Evolutionary conservation across 1,139 yeast genomes (phyloP).

Genomic region (Taphrina sp.): DNA sequence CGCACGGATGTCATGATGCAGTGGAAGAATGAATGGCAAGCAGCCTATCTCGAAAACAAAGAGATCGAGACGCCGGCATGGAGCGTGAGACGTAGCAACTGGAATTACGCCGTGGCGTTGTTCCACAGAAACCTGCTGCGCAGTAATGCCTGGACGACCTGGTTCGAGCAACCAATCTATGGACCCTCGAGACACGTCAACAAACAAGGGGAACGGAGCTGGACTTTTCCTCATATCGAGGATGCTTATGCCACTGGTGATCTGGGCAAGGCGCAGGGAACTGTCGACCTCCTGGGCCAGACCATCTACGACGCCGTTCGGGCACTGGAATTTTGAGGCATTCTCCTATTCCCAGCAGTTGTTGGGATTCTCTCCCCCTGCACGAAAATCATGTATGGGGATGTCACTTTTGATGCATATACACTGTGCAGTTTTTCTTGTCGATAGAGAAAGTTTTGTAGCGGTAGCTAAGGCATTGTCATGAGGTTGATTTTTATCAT

Average conservation of each 20-base stretch:
- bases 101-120: conserved; percentile 66
- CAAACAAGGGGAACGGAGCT: conserved; percentile 42
- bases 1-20: conserved; percentile 43
- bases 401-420: no score
- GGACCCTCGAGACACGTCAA: conserved; percentile 68
- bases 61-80: conserved; percentile 57
- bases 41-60: conserved; percentile 46
- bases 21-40: conserved; percentile 60
- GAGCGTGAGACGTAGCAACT: conserved; percentile 69
- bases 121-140: conserved; percentile 58
- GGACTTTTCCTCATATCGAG: conserved; percentile 64
- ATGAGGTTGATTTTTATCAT: no score
- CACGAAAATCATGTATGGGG: no score
- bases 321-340: conserved; percentile 34
- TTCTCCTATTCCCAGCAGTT: no score
- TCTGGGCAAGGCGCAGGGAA: conserved; percentile 57
- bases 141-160: conserved; percentile 56
- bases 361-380: no score
- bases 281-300: conserved; percentile 53
- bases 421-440: no score
- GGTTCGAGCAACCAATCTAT: conserved; percentile 65
- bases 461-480: no score
- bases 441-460: no score
- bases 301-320: conserved; percentile 44
- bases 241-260: conserved; percentile 58